Conservation (phyloP, 352 stramenopile species). For the Pythium apleroticum region DNA sequence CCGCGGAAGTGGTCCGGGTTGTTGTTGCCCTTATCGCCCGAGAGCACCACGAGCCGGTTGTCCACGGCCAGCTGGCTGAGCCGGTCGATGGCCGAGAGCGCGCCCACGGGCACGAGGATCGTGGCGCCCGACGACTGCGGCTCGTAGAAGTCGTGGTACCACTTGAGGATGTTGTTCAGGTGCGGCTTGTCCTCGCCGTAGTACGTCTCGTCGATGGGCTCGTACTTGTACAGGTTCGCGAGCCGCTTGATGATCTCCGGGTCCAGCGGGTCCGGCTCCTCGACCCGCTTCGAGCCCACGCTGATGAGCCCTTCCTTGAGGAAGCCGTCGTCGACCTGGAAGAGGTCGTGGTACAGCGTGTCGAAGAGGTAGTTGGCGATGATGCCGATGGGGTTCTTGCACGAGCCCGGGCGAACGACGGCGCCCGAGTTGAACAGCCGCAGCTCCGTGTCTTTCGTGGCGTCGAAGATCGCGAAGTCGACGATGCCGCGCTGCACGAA, state of each 20-base stretch:
- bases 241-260: slow-evolving; percentile 93
- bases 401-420: slow-evolving; percentile 45
- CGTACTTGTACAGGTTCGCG: slow-evolving; percentile 89
- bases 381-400: slow-evolving; percentile 88
- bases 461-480: slow-evolving; percentile 94
- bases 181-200: slow-evolving; percentile 74
- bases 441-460: slow-evolving; percentile 86
- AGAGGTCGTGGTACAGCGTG: slow-evolving; percentile 91
- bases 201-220: slow-evolving; percentile 76
- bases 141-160: slow-evolving; percentile 86
- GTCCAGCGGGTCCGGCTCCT: slow-evolving; percentile 85
- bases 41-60: slow-evolving; percentile 80
- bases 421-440: slow-evolving; percentile 58
- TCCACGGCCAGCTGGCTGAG: slow-evolving; percentile 24
- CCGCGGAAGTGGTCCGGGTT: slow-evolving; percentile 92
- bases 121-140: slow-evolving; percentile 62
- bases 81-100: slow-evolving; percentile 44
- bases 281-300: slow-evolving; percentile 67
- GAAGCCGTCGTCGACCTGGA: slow-evolving; percentile 82
- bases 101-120: slow-evolving; percentile 91
- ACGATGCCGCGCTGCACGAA: slow-evolving; percentile 88
- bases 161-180: slow-evolving; percentile 91
- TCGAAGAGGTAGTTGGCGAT: slow-evolving; percentile 96
- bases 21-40: slow-evolving; percentile 94
- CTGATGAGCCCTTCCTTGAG: slow-evolving; percentile 92